Conservation (phyloP, 2,329 filamentous ascomycete genomes). For the Alternaria novae-zelandiae region DNA sequence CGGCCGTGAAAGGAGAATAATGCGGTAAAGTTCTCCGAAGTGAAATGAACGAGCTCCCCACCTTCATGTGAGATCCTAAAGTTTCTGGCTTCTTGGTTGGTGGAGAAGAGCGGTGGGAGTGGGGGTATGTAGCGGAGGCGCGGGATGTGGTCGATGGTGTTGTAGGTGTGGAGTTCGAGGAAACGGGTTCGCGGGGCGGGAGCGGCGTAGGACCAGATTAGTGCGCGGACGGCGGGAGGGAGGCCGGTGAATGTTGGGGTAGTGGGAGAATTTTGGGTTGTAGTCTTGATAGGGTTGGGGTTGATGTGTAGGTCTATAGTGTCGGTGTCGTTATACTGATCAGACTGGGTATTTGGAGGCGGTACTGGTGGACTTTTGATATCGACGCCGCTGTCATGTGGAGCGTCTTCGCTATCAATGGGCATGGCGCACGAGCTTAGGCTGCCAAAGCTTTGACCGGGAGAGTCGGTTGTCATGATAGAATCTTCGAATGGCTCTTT, state of each 20-base stretch:
- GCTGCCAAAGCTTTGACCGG: not conserved
- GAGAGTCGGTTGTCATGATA: not conserved
- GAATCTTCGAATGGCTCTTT: not conserved
- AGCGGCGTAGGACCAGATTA: conserved; percentile 11
- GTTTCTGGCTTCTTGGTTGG: conserved; percentile 7
- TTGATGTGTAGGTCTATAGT: not conserved
- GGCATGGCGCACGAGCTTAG: not conserved
- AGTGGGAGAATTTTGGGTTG: not conserved
- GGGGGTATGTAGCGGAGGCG: conserved; percentile 16
- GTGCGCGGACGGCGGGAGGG: not conserved
- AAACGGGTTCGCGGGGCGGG: conserved; percentile 18
- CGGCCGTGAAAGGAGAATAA: not conserved
- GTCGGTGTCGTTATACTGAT: not conserved
- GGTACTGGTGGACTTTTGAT: not conserved
- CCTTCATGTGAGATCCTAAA: conserved; percentile 14
- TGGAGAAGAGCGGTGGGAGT: conserved; percentile 16
- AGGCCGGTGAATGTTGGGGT: conserved; percentile 7
- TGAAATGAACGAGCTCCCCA: conserved; percentile 11
- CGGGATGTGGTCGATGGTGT: conserved; percentile 5
- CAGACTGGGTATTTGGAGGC: not conserved
- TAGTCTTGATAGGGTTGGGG: not conserved
- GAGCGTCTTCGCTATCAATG: not conserved
- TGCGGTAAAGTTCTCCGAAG: not conserved
- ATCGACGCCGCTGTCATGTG: not conserved
- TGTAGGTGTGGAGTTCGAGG: conserved; percentile 20